Evolutionary conservation across 2,329 filamentous ascomycete genomes (phyloP), one percentile per base, ranked within the genome.

Genomic region (Xylariaceae sp.): DNA sequence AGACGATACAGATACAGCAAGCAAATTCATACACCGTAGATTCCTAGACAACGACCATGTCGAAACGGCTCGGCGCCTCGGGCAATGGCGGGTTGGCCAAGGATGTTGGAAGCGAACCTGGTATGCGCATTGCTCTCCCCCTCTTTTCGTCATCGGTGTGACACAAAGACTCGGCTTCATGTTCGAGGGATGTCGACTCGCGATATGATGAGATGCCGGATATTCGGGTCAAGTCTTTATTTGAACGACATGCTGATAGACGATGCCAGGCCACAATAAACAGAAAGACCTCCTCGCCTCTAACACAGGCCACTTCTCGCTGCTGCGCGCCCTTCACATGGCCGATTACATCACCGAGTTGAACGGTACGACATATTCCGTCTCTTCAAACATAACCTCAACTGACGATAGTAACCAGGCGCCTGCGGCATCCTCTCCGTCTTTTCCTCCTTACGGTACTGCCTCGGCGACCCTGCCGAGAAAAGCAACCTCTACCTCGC

Each of bases 351-450:
- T 96, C 76, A 92, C 91, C 35, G 85, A 93, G 75, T 75, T 93
- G 74, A 89, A 95, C 74, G 83, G 90, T 87, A 77, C 58, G 72
- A 58, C 49, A 39, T 39, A 4, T 45, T 3, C 30, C 35, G 7
- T 50, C 7, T 11, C 35, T 9, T 45, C 18, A 48, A 17, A 18
- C 9, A 11, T 4, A 18, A 11, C 1, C 15, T 45, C 3, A 8
- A 15, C 34, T 54, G 39, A 47, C 53, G 37, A 49, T 51, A 49
- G 15, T 2, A 11, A 13, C 44, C 61, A 87, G 89, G 90, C 65
- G 89, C 92, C 75, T 94, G 90, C 76, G 90, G 90, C 65, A 86
- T 96, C 74, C 93, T 97, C 88, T 97, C 93, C 72, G 85, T 99
- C 72, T 92, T 97, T 77, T 92, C 92, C 51, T 96, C 92, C 23